A percentile compares a stretch with the other conserved stretches of the same genome.
phyloP scores from a whole-genome alignment of 352 stramenopile genomes.

The Pythium aphanidermatum region DNA sequence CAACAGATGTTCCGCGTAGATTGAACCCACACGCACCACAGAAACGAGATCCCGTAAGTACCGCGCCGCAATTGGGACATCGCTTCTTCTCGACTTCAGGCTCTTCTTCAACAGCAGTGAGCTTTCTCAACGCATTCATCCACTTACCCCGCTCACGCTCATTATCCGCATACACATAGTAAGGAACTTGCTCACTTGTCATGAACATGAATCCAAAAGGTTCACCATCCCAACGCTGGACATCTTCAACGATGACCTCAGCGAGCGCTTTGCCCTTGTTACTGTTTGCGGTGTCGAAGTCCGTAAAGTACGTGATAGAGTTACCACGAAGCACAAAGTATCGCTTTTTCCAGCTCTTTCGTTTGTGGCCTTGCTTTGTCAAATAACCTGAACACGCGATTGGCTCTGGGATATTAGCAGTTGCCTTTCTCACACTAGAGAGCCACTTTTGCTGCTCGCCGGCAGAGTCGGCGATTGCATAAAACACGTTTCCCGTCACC shows the following conservation, averaged over 20 bases:
- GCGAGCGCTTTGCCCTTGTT: constrained; percentile 70
- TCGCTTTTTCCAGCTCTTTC: constrained; percentile 89
- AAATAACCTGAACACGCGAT: constrained; percentile 81
- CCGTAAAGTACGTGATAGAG: constrained; percentile 73
- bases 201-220: constrained; percentile 89
- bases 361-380: constrained; percentile 87
- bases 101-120: constrained; percentile 64
- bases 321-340: constrained; percentile 85
- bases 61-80: constrained; percentile 75
- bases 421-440: constrained; percentile 59
- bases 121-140: constrained; percentile 81
- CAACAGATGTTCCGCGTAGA: constrained; percentile 63
- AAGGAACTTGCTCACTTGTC: constrained; percentile 84
- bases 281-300: constrained; percentile 84
- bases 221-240: constrained; percentile 81
- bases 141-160: constrained; percentile 84
- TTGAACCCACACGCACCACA: constrained; percentile 87
- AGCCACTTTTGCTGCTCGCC: constrained; percentile 85
- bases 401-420: constrained; percentile 60
- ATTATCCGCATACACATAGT: constrained; percentile 88
- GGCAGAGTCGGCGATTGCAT: constrained; percentile 66
- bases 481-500: constrained; percentile 79
- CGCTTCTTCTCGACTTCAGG: constrained; percentile 76
- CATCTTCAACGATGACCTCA: constrained; percentile 79
- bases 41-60: constrained; percentile 83